A percentile compares a stretch with the other conserved stretches of the same genome.
Conservation (phyloP, 192 early-diverging fungal genomes). For the Ramicandelaber brevisporus region DNA sequence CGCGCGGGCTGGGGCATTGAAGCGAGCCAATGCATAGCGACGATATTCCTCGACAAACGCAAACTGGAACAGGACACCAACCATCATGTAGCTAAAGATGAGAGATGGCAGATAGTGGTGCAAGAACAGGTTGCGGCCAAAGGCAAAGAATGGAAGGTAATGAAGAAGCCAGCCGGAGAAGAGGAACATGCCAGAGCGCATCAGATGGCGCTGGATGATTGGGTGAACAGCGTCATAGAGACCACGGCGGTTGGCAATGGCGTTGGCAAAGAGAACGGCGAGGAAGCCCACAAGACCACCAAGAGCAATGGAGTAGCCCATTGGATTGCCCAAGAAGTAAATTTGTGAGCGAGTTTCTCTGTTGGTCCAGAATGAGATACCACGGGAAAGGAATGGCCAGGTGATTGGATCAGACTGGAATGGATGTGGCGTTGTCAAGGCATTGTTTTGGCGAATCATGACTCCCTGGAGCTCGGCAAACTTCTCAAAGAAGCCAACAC, state of each 20-base stretch:
- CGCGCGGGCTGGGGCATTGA: conserved; percentile 10
- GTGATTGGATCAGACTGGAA: conserved; percentile 61
- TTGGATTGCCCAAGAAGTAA: conserved; percentile 74
- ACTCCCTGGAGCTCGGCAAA: conserved; percentile 65
- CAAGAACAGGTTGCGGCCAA: conserved; percentile 44
- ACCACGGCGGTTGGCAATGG: conserved; percentile 43
- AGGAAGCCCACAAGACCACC: conserved; percentile 12
- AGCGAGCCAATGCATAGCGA: conserved; percentile 11
- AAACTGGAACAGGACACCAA: conserved; percentile 33
- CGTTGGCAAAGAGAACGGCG: conserved; percentile 36
- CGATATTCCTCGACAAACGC: conserved; percentile 11
- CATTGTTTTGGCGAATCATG: conserved; percentile 81
- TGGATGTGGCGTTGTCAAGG: conserved; percentile 71
- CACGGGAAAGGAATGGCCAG: conserved; percentile 71
- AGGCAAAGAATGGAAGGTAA: conserved; percentile 54
- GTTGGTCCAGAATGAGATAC: conserved; percentile 87
- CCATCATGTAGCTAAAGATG: conserved; percentile 41
- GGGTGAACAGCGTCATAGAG: conserved; percentile 25
- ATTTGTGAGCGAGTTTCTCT: conserved; percentile 48
- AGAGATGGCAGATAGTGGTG: conserved; percentile 63
- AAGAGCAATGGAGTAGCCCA: conserved; percentile 16
- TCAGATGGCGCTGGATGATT: conserved; percentile 10
- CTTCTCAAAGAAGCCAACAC: conserved; percentile 43
- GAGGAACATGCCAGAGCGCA: conserved; percentile 27
- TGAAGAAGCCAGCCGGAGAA: conserved; percentile 35